Base-by-base conservation (phyloP, 164 flowering plant species). In the grape (Vitis vinifera) region DNA sequence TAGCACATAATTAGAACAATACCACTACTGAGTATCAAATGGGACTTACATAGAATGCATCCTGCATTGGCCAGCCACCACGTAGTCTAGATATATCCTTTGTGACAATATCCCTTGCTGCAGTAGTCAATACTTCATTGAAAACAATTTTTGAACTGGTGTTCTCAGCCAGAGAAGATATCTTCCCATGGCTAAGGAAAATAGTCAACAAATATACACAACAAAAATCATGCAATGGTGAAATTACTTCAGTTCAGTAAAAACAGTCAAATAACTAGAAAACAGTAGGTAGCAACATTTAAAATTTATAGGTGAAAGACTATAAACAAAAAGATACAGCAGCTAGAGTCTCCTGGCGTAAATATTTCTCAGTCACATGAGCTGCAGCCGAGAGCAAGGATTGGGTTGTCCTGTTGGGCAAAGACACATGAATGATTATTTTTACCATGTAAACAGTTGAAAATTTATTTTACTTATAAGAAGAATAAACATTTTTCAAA, bases 31-130 rank as follows among this genome's bases (percentile, higher is more conserved):
- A 17, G 68, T 65, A 61, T 10, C 10, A 37, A 64, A 62, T 52
- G 73, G 51, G 29, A 77, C 97, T 86, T 71, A 96, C 99, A 76
- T 86, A 81, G 69, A 96, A 96, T 49, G 89, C 98, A 82, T 96
- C 98, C 76, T 93, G 99, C 85, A 91, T 79, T 62, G 98, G 90
- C 99, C 99, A 96, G 70, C 99, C 98, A 70, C 98, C 98, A 68
- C 97, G 95, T 62, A 91, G 64, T 68, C 99, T 85, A 47, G 98
- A 85, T 82, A 96, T 81, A 80, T 93, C 99, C 77, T 93, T 96
- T 16, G 92, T 93, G 67, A 75, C 81, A 68, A 93, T 85, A 79
- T 96, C 99, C 85, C 81, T 92, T 74, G 85, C 94, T 53, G 98
- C 95, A 72, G 89, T 81, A 78, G 84, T 82, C 76, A 93, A 81